phyloP scores from a whole-genome alignment of 2,329 filamentous ascomycete species.

The Leptographium galeiforme region DNA sequence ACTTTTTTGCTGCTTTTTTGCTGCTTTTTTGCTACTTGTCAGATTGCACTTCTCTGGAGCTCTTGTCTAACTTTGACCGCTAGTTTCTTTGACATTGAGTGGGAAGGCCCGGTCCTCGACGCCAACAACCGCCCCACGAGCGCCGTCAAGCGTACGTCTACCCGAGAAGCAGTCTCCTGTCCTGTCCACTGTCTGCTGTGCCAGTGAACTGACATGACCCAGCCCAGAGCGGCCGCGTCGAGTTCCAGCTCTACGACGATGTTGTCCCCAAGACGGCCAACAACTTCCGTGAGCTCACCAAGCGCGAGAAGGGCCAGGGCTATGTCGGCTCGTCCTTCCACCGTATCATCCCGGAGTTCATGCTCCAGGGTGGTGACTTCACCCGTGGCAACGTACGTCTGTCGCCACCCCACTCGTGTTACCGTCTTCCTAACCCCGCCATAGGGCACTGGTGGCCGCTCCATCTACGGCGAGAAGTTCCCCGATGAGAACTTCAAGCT shows the following conservation, averaged over 20 bases:
- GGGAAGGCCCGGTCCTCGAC: constrained; percentile 60
- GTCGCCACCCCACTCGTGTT: no score
- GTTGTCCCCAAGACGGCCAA: constrained; percentile 75
- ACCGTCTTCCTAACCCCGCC: no score
- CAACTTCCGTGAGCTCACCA: constrained; percentile 81
- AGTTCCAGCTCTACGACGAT: constrained; percentile 69
- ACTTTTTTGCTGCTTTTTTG: background rate
- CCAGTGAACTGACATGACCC: constrained; percentile 4
- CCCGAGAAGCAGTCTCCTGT: background rate
- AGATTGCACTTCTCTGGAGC: background rate
- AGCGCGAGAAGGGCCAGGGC: constrained; percentile 65
- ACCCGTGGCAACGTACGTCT: constrained; percentile 55
- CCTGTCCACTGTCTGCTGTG: background rate
- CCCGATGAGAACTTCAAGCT: constrained; percentile 79
- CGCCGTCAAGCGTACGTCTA: constrained; percentile 43
- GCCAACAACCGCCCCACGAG: constrained; percentile 40
- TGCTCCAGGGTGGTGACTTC: constrained; percentile 95
- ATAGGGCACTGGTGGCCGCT: constrained; percentile 73
- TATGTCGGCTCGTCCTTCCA: constrained; percentile 80
- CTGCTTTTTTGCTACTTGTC: background rate
- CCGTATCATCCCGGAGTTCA: constrained; percentile 85
- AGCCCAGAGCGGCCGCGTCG: constrained; percentile 69
- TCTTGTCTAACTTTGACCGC: constrained; percentile 3
- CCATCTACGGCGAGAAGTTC: constrained; percentile 93
- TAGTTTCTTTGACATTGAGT: constrained; percentile 60